Conservation (phyloP, 345 rosid species). For the Salix brachista region DNA sequence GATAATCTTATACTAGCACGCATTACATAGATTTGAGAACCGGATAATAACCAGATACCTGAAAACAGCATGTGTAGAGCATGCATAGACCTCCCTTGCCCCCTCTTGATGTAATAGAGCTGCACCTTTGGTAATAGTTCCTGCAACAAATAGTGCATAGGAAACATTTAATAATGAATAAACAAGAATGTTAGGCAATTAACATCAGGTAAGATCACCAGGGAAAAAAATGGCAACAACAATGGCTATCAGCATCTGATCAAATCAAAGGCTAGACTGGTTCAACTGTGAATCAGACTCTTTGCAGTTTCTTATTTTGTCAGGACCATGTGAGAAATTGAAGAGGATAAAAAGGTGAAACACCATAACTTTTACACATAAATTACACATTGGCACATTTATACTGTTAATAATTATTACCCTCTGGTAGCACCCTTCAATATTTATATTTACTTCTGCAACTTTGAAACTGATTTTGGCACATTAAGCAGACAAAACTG, state of each 20-base stretch:
- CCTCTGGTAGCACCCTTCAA: too few relatives aligned
- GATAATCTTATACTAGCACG: background rate
- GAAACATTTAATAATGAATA: conserved; percentile 10
- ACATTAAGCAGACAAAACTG: too few relatives aligned
- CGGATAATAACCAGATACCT: conserved; percentile 44
- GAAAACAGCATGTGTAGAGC: conserved; percentile 92
- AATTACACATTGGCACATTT: background rate
- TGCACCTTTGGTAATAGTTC: conserved; percentile 95
- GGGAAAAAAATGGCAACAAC: background rate
- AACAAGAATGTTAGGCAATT: background rate
- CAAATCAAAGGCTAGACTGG: background rate
- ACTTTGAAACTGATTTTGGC: too few relatives aligned
- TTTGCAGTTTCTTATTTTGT: background rate
- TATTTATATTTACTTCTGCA: too few relatives aligned
- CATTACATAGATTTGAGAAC: background rate
- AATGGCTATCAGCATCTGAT: background rate
- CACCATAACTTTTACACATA: background rate
- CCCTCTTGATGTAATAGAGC: conserved; percentile 96
- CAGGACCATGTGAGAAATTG: background rate
- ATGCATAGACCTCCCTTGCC: conserved; percentile 95
- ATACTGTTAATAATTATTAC: too few relatives aligned
- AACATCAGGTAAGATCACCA: too few relatives aligned
- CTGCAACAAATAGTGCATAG: conserved; percentile 30
- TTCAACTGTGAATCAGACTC: background rate
- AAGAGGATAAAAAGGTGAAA: background rate